Evolutionary conservation across 2,329 filamentous ascomycete genomes (phyloP), one percentile per base, ranked within the genome.

Genomic region (Xylariaceae sp.): DNA sequence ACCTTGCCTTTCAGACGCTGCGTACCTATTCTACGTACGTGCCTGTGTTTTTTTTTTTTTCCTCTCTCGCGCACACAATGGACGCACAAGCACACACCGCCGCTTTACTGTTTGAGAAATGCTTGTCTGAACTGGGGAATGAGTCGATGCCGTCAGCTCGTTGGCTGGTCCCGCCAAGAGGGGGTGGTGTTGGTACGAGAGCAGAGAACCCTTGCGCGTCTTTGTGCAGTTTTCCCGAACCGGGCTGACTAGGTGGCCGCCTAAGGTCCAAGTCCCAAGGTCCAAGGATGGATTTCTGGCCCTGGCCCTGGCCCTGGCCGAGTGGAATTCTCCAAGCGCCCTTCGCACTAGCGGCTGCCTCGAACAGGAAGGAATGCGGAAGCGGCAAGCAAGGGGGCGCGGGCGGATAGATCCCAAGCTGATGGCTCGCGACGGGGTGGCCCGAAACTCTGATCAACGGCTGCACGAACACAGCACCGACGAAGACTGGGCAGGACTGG

Each of bases 351-450:
- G 51, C 30, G 45, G 39, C 38, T 42, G 44, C 41, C 42, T 52
- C 37, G 46, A 53, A 48, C 44, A 16, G 38, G 37, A n/a, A 32
- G 30, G 30, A 32, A 32, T n/a, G 30, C 13, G 30, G 30, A n/a
- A 32, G 30, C 30, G 30, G 30, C 30, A 32, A 32, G 30, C 51
- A 57, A 54, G 54, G 49, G 42, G 46, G 39, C 38, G 42, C 43
- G 47, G 45, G 50, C 56, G 54, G 56, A 59, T 59, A 59, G 56
- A 59, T 59, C 56, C 56, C 56, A 59, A 48, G 54, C 48, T 51
- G 45, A 49, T 57, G 56, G 56, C 54, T 57, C 56, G 45, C 46
- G 22, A 59, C 55, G 56, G 56, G 56, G 56, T 57, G 55, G 52
- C 56, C 56, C 56, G 56, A 57, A 55, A 55, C 50, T 53, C 52